phyloP scores from a whole-genome alignment of 2,329 filamentous ascomycete species.

The Neonectria ditissima region DNA sequence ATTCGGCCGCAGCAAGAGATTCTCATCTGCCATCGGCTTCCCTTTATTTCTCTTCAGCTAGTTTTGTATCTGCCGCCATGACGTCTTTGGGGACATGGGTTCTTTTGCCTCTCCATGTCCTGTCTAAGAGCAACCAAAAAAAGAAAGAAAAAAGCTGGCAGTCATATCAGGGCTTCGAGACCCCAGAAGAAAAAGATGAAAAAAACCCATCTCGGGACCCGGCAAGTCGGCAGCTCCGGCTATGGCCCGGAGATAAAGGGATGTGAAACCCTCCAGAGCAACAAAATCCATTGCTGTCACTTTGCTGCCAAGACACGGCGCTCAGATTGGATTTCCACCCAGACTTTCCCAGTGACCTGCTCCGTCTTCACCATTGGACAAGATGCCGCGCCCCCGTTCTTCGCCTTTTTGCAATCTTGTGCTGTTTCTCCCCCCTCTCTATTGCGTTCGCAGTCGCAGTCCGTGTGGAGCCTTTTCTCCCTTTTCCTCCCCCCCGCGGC shows the following conservation, averaged over 20 bases:
- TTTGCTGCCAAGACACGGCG: background rate
- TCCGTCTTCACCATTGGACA: constrained; percentile 16
- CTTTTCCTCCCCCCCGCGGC: background rate
- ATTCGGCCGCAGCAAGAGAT: constrained; percentile 28
- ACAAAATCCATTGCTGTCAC: background rate
- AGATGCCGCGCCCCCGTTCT: background rate
- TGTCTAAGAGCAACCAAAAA: background rate
- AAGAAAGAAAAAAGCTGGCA: too few relatives aligned
- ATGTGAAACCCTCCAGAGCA: background rate
- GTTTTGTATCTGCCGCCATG: background rate
- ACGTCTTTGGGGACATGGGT: background rate
- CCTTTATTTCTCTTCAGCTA: too few relatives aligned
- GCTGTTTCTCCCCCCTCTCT: background rate
- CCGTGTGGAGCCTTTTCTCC: constrained; percentile 12
- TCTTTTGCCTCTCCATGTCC: background rate
- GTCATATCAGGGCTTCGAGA: background rate
- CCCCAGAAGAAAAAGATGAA: background rate
- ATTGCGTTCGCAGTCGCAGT: constrained; percentile 9
- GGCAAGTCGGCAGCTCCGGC: constrained; percentile 35
- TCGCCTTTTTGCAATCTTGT: background rate
- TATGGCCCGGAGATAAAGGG: constrained; percentile 39
- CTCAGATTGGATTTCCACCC: background rate
- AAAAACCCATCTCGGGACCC: constrained; percentile 31
- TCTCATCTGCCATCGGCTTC: too few relatives aligned
- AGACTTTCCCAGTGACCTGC: constrained; percentile 20